A percentile compares a stretch with the other conserved stretches of the same genome.
Evolutionary conservation across 2,329 filamentous ascomycete genomes (phyloP).

Genomic region (Epicoccum sorghinum): DNA sequence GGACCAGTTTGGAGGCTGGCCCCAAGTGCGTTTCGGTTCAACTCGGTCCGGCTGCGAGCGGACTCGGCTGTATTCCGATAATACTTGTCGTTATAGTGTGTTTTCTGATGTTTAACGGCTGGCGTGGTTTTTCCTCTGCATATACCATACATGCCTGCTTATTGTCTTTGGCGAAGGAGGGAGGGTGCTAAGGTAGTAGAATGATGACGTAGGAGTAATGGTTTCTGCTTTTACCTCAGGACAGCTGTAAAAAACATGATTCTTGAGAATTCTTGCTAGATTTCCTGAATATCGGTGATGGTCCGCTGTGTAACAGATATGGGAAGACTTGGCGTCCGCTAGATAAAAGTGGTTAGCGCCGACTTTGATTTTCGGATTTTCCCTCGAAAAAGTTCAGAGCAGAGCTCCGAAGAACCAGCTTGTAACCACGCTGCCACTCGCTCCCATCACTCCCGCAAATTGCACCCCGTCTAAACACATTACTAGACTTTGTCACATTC

Average conservation of each 20-base stretch:
- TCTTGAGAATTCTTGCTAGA: background rate
- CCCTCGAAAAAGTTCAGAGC: conserved; percentile 22
- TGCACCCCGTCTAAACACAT: background rate
- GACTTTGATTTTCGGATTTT: conserved; percentile 21
- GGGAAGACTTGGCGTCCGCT: background rate
- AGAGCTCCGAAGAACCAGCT: conserved; percentile 25
- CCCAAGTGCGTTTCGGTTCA: conserved; percentile 40
- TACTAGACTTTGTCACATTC: background rate
- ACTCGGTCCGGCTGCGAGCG: conserved; percentile 32
- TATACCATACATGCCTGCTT: conserved; percentile 46
- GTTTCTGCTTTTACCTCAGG: conserved; percentile 23
- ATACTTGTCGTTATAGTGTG: conserved; percentile 28
- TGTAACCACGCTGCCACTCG: conserved; percentile 12
- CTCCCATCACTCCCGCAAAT: conserved; percentile 1
- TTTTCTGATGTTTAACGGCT: conserved; percentile 24
- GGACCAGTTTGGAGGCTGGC: conserved; percentile 47
- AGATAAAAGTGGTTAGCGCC: conserved; percentile 5
- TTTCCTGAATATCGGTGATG: too few species aligned
- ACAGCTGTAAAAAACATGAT: conserved; percentile 34
- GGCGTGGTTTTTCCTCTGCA: conserved; percentile 34
- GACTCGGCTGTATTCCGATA: conserved; percentile 31
- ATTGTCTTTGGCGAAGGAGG: conserved; percentile 32
- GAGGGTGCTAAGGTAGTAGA: conserved; percentile 27
- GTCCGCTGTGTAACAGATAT: too few species aligned
- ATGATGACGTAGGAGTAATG: conserved; percentile 25